These are phyloP conservation scores for Stygiomarasmius scandens DNA, from an alignment of 1,284 basidiomycete genomes.

Conservation along the genomic window DNA sequence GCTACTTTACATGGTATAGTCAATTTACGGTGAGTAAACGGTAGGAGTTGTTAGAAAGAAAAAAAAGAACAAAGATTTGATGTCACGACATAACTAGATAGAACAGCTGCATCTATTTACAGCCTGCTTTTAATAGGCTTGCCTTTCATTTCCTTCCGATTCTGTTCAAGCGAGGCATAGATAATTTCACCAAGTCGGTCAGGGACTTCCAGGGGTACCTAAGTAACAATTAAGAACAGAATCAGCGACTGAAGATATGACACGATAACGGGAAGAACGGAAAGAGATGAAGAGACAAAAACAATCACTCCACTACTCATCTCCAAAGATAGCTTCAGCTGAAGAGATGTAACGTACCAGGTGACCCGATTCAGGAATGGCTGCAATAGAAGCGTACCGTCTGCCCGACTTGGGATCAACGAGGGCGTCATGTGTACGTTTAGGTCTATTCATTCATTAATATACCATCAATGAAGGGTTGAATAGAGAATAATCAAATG, in stretches of 20 bases:
- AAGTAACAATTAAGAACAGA: not conserved
- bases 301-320: no score
- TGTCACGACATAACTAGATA: no score
- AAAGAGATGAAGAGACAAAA: not conserved
- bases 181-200: constrained; percentile 22
- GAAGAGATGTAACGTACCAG: constrained; percentile 36
- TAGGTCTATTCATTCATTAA: constrained; percentile 35
- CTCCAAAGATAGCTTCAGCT: no score
- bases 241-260: not conserved
- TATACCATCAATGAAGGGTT: constrained; percentile 8
- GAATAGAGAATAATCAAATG: not conserved
- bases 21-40: no score
- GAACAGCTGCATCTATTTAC: not conserved
- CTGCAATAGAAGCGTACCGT: constrained; percentile 41
- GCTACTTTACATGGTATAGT: no score
- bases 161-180: constrained; percentile 12
- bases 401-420: constrained; percentile 45
- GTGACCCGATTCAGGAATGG: constrained; percentile 47
- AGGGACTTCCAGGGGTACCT: constrained; percentile 25
- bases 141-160: not conserved
- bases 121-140: not conserved
- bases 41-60: no score
- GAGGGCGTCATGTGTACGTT: constrained; percentile 46
- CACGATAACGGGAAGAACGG: not conserved
- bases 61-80: no score